Conservation (phyloP, 306 rosid species). For the Dalbergia cochinchinensis region DNA sequence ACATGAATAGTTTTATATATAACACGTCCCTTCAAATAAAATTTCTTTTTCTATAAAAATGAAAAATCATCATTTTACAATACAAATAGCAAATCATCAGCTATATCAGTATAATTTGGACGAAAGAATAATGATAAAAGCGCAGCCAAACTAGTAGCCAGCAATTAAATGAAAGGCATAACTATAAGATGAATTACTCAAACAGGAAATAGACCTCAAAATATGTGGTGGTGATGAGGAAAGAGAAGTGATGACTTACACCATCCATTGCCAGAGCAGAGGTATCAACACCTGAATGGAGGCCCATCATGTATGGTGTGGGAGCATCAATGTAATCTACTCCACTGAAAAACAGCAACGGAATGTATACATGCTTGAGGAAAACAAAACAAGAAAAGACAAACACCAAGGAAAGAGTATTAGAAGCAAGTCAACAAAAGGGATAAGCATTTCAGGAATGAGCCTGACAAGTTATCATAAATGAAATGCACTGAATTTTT, state of each 20-base stretch:
- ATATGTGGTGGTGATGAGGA: constrained; percentile 14
- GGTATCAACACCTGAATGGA: constrained; percentile 94
- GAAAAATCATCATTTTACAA: not conserved
- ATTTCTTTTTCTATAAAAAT: not conserved
- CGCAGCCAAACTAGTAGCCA: constrained; percentile 27
- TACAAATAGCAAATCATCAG: constrained; percentile 16
- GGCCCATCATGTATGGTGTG: constrained; percentile 99
- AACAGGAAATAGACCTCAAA: constrained; percentile 25
- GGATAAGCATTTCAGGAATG: constrained; percentile 37
- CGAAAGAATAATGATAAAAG: constrained; percentile 8
- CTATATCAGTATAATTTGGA: constrained; percentile 27
- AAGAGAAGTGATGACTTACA: constrained; percentile 64
- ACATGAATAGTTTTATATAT: too few species aligned
- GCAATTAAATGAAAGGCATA: constrained; percentile 35
- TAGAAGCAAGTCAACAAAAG: constrained; percentile 54
- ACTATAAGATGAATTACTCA: constrained; percentile 12
- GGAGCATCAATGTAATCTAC: constrained; percentile 99
- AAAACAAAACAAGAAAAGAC: constrained; percentile 47
- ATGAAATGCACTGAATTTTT: constrained; percentile 20
- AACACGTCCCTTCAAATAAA: too few species aligned
- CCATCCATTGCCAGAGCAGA: constrained; percentile 86
- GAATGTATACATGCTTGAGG: constrained; percentile 98
- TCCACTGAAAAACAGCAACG: constrained; percentile 98
- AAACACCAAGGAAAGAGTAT: constrained; percentile 52
- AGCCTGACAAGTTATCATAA: constrained; percentile 36